phyloP scores from a whole-genome alignment of 768 basidiomycete genomes.

The Lanmaoa rubissima region DNA sequence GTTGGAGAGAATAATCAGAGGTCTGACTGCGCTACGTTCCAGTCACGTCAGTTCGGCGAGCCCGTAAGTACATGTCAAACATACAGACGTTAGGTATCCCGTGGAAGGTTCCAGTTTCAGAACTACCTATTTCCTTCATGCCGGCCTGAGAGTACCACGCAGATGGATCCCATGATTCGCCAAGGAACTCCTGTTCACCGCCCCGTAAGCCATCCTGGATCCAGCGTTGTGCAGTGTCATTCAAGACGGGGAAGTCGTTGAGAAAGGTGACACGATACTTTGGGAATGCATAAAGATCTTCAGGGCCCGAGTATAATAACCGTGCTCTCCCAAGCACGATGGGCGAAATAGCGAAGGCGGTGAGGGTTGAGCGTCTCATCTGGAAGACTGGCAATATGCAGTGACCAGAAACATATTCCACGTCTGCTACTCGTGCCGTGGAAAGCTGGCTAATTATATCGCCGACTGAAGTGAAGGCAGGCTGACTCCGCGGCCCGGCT shows the following conservation, averaged over 20 bases:
- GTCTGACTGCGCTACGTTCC: conserved; percentile 21
- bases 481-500: conserved; percentile 30
- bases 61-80: conserved; percentile 28
- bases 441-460: conserved; percentile 29
- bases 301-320: conserved; percentile 69
- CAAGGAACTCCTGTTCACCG: conserved; percentile 76
- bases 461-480: conserved; percentile 29
- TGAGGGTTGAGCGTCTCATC: conserved; percentile 18
- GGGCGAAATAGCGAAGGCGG: conserved; percentile 18
- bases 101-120: conserved; percentile 36
- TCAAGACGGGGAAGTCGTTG: conserved; percentile 70
- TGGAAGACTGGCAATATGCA: neutral
- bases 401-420: conserved; percentile 4
- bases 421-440: conserved; percentile 15
- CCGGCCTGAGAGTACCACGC: conserved; percentile 38
- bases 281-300: conserved; percentile 79
- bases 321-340: conserved; percentile 24
- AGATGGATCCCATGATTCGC: conserved; percentile 52
- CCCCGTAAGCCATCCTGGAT: conserved; percentile 67
- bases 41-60: conserved; percentile 13
- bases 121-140: conserved; percentile 61
- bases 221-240: conserved; percentile 75
- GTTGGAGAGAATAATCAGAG: conserved; percentile 57
- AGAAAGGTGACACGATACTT: conserved; percentile 80
- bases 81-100: conserved; percentile 34